phyloP scores from a whole-genome alignment of 352 stramenopile species.

The Pelagophyceae sp. region DNA sequence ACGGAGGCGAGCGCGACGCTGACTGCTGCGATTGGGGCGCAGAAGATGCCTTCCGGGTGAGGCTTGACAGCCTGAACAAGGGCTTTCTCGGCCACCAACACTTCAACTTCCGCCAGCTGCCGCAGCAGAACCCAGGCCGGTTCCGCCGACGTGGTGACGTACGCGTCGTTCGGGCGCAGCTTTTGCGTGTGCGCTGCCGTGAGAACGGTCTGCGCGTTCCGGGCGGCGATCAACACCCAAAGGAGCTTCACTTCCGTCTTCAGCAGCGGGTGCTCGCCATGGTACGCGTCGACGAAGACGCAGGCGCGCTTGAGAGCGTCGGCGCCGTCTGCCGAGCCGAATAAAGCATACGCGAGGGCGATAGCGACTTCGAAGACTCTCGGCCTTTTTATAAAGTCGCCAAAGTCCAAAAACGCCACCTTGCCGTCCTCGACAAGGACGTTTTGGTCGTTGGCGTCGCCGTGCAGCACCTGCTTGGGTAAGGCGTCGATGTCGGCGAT shows the following conservation, averaged over 20 bases:
- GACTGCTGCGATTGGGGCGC: too few species aligned
- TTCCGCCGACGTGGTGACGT: not conserved
- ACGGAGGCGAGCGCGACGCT: too few species aligned
- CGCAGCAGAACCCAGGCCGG: not conserved
- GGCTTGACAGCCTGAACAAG: too few species aligned
- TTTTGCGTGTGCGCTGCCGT: not conserved
- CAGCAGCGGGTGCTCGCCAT: not conserved
- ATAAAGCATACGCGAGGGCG: not conserved
- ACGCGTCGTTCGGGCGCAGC: not conserved
- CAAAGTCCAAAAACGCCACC: slow-evolving; percentile 11
- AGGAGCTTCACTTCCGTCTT: not conserved
- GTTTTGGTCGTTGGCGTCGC: slow-evolving; percentile 17
- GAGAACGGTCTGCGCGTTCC: slow-evolving; percentile 4
- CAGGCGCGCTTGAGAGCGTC: not conserved
- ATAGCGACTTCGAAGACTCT: slow-evolving; percentile 4
- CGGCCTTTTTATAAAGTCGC: not conserved
- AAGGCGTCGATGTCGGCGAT: not conserved
- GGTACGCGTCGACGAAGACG: not conserved
- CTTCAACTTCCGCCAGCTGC: not conserved
- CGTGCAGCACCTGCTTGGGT: not conserved
- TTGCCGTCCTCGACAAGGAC: not conserved
- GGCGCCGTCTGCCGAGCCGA: not conserved
- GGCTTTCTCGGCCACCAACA: too few species aligned
- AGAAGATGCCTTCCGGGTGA: too few species aligned
- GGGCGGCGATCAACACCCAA: not conserved